Percentiles rank a stretch among this genome's conserved stretches.
These are phyloP conservation scores for Golubevia pallescens DNA, from an alignment of 1,284 basidiomycete genomes.

Conservation along the genomic window DNA sequence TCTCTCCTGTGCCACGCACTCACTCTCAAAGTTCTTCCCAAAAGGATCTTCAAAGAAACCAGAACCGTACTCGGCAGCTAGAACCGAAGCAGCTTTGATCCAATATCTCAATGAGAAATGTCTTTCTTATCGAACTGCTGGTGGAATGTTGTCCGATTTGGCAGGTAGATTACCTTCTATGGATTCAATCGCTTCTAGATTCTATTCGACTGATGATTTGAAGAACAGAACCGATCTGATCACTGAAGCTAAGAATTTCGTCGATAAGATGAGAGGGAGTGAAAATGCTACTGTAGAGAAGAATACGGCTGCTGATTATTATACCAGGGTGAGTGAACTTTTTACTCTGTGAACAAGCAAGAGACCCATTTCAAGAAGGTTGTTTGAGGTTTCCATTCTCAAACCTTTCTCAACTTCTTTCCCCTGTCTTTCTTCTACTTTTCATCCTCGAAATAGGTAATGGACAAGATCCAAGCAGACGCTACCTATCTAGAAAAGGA, in stretches of 20 bases:
- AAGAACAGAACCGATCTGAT: constrained; percentile 25
- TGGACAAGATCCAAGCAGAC: constrained; percentile 41
- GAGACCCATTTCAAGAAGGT: not conserved
- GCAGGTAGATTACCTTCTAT: constrained; percentile 56
- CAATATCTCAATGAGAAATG: constrained; percentile 56
- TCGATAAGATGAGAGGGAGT: constrained; percentile 23
- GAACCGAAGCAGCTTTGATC: constrained; percentile 48
- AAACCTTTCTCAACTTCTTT: not conserved
- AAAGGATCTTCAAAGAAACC: constrained; percentile 44
- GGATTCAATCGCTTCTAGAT: constrained; percentile 50
- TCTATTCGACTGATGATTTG: constrained; percentile 36
- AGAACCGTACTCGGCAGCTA: constrained; percentile 38
- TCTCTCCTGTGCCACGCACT: not conserved
- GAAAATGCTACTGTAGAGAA: constrained; percentile 37
- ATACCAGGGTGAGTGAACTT: constrained; percentile 20
- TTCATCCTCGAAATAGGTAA: constrained; percentile 20
- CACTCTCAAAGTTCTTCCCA: constrained; percentile 39
- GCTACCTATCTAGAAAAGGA: constrained; percentile 49
- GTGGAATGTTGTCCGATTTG: constrained; percentile 40
- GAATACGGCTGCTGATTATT: constrained; percentile 48
- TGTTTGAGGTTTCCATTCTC: not conserved
- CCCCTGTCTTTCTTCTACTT: not conserved
- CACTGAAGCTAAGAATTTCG: constrained; percentile 41
- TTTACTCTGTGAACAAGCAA: too few species aligned
- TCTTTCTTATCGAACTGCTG: constrained; percentile 42